Percentiles rank a stretch among this genome's conserved stretches.
Conservation (phyloP, 164 flowering plant species). For the Umbilicus rupestris region DNA sequence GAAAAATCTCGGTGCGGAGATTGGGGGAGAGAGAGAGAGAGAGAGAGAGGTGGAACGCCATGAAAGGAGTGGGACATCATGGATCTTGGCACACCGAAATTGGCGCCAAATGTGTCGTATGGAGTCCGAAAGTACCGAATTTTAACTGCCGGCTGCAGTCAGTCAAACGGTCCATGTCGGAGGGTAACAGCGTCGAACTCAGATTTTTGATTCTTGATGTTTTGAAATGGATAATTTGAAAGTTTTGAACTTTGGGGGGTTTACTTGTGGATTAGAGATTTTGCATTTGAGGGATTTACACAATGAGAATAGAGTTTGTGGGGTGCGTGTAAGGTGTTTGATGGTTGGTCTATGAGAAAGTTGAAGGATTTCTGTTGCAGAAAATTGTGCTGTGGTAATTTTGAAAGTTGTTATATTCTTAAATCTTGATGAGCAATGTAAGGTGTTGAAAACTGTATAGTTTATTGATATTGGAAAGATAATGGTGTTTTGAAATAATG, state of each 20-base stretch:
- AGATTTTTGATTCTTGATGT: neutral
- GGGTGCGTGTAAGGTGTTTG: slow-evolving; percentile 1
- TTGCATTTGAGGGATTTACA: neutral
- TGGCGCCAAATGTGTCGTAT: neutral
- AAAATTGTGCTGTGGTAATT: neutral
- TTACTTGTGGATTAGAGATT: neutral
- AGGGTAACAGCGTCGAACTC: neutral
- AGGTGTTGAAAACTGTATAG: neutral
- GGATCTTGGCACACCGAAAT: neutral
- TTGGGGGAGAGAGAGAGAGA: neutral
- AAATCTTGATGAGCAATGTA: neutral
- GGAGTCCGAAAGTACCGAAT: neutral
- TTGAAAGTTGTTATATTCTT: neutral
- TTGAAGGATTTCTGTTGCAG: neutral
- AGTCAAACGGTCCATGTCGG: neutral
- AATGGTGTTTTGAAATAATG: too few relatives aligned
- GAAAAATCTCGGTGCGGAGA: neutral
- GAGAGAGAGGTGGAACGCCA: neutral
- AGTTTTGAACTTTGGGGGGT: neutral
- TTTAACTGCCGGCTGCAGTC: neutral
- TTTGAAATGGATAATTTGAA: neutral
- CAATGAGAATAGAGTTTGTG: neutral
- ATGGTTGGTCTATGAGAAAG: neutral
- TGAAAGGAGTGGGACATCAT: neutral
- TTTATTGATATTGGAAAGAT: neutral